Evolutionary conservation across 2,329 filamentous ascomycete genomes (phyloP).

Genomic region (Penicillium olsonii): DNA sequence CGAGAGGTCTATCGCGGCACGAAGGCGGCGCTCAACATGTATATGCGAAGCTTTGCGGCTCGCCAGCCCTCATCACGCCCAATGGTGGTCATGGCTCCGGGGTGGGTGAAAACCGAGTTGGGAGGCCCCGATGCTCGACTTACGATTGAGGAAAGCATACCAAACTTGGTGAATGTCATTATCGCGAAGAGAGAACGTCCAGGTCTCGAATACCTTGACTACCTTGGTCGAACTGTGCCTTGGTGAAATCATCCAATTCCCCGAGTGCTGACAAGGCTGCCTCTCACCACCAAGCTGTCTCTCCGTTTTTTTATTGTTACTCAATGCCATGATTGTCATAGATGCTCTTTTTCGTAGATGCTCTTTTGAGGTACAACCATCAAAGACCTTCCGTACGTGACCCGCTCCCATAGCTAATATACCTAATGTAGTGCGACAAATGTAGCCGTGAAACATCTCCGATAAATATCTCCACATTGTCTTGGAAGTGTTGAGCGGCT

Average conservation of each 20-base stretch:
- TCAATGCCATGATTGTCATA: no score
- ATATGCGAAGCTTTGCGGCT: conserved; percentile 4
- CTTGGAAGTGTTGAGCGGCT: no score
- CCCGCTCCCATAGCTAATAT: no score
- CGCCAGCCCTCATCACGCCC: background rate
- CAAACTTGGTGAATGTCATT: background rate
- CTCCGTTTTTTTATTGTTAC: no score
- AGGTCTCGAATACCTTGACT: background rate
- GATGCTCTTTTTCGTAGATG: no score
- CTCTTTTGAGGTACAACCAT: no score
- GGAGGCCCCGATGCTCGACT: conserved; percentile 1
- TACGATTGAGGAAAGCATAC: conserved; percentile 2
- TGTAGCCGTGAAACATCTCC: no score
- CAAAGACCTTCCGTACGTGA: no score
- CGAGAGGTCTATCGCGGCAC: conserved; percentile 4
- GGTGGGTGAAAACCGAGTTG: conserved; percentile 6
- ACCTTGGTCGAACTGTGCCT: conserved; percentile 30
- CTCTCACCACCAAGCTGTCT: no score
- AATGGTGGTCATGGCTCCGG: conserved; percentile 1
- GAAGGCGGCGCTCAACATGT: conserved; percentile 2
- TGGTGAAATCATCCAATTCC: background rate
- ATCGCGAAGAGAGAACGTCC: background rate
- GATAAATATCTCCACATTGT: no score
- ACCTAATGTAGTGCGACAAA: no score
- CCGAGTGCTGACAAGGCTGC: no score